These are phyloP conservation scores for Aureobasidium sp. DNA, from an alignment of 2,329 filamentous ascomycete genomes.

Conservation along the genomic window DNA sequence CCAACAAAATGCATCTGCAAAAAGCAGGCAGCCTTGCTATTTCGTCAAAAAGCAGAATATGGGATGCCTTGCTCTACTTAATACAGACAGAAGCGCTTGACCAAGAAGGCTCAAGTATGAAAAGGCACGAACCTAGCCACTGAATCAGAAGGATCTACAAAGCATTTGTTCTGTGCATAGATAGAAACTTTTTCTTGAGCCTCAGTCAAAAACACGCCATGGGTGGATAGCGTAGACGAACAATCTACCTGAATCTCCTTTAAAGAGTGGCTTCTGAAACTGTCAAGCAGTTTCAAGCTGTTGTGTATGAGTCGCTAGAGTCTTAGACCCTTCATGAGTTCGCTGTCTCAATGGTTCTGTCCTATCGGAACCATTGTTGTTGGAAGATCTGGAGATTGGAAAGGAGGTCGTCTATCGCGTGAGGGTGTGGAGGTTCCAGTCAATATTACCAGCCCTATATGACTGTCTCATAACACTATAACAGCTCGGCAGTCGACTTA, in stretches of 20 bases:
- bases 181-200: neutral
- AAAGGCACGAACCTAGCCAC: neutral
- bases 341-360: neutral
- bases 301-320: neutral
- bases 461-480: neutral
- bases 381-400: neutral
- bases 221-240: neutral
- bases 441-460: neutral
- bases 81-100: neutral
- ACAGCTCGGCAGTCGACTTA: neutral
- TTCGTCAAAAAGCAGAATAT: neutral
- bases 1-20: neutral
- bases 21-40: neutral
- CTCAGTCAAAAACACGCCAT: neutral
- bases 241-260: slow-evolving; percentile 5
- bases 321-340: neutral
- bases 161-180: neutral
- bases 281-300: neutral
- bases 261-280: neutral
- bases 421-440: neutral
- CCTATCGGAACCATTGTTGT: neutral
- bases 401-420: neutral
- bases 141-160: neutral
- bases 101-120: neutral
- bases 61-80: neutral